Conservation (phyloP, 2,329 filamentous ascomycete genomes). For the Tolypocladium sp. region DNA sequence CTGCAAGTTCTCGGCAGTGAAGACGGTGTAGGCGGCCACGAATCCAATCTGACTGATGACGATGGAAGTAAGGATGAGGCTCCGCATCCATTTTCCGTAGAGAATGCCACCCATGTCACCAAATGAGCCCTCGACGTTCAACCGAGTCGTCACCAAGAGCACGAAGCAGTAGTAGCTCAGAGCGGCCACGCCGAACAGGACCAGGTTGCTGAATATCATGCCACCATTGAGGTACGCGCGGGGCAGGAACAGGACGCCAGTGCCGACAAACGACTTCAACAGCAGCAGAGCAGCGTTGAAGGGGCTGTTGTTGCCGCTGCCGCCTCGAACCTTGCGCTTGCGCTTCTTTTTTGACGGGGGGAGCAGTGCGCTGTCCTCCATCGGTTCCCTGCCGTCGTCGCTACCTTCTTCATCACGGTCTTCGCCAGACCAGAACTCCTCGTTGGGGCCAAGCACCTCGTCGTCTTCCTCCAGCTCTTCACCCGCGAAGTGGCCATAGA, state of each 20-base stretch:
- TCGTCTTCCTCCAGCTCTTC: conserved; percentile 96
- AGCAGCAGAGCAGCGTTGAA: conserved; percentile 75
- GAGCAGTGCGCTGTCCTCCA: conserved; percentile 79
- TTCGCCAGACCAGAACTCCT: conserved; percentile 80
- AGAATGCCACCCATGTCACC: conserved; percentile 91
- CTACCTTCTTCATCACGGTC: conserved; percentile 54
- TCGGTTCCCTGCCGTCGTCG: conserved; percentile 66
- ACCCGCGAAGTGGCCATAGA: conserved; percentile 96
- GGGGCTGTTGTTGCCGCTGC: conserved; percentile 67
- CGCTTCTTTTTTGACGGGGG: conserved; percentile 66
- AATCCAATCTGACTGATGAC: conserved; percentile 95
- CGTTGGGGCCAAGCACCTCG: conserved; percentile 74
- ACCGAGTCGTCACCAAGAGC: conserved; percentile 75
- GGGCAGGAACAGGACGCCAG: conserved; percentile 86
- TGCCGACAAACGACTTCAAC: conserved; percentile 96
- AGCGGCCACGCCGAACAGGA: conserved; percentile 75
- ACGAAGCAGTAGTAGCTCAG: conserved; percentile 98
- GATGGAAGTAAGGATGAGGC: conserved; percentile 80
- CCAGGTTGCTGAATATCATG: conserved; percentile 91
- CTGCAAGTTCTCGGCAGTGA: conserved; percentile 90
- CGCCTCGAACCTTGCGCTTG: conserved; percentile 65
- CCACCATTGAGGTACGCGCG: conserved; percentile 92
- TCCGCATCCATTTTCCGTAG: conserved; percentile 85
- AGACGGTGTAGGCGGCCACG: conserved; percentile 91
- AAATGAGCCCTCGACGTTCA: conserved; percentile 87